These are phyloP conservation scores for Coleophoma cylindrospora DNA, from an alignment of 2,329 filamentous ascomycete genomes.

Conservation along the genomic window DNA sequence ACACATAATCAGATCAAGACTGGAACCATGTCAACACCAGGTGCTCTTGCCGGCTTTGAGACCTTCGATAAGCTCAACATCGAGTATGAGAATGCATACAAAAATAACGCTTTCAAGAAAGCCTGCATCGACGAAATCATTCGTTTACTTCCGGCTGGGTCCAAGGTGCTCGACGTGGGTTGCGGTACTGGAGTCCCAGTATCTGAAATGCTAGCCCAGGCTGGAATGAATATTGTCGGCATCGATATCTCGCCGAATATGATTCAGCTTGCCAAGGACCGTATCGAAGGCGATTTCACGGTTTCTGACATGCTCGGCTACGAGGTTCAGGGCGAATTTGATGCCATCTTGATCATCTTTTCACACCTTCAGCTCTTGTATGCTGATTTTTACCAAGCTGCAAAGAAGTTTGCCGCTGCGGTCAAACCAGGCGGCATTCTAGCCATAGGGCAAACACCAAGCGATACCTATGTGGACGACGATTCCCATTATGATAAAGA, in stretches of 20 bases:
- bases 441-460: slow-evolving; percentile 21
- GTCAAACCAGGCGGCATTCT: slow-evolving; percentile 20
- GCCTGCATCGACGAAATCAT: slow-evolving; percentile 14
- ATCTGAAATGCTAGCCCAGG: slow-evolving; percentile 19
- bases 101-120: slow-evolving; percentile 22
- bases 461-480: slow-evolving; percentile 22
- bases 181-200: slow-evolving; percentile 28
- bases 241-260: slow-evolving; percentile 26
- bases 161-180: slow-evolving; percentile 23
- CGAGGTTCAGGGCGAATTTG: slow-evolving; percentile 15
- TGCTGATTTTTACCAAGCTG: slow-evolving; percentile 18
- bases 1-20: too few species aligned
- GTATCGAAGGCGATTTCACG: slow-evolving; percentile 14
- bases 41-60: slow-evolving; percentile 15
- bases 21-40: slow-evolving; percentile 9
- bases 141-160: slow-evolving; percentile 6
- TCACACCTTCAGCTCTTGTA: slow-evolving; percentile 22
- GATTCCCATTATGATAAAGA: slow-evolving; percentile 23
- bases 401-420: slow-evolving; percentile 15
- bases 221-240: slow-evolving; percentile 22
- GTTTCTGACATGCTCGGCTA: slow-evolving; percentile 22
- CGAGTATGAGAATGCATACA: slow-evolving; percentile 24
- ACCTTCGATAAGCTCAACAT: slow-evolving; percentile 21
- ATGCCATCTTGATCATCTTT: slow-evolving; percentile 25
- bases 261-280: slow-evolving; percentile 18